Base-by-base conservation (phyloP, 768 basidiomycete species). In the Mycena capillaripes region DNA sequence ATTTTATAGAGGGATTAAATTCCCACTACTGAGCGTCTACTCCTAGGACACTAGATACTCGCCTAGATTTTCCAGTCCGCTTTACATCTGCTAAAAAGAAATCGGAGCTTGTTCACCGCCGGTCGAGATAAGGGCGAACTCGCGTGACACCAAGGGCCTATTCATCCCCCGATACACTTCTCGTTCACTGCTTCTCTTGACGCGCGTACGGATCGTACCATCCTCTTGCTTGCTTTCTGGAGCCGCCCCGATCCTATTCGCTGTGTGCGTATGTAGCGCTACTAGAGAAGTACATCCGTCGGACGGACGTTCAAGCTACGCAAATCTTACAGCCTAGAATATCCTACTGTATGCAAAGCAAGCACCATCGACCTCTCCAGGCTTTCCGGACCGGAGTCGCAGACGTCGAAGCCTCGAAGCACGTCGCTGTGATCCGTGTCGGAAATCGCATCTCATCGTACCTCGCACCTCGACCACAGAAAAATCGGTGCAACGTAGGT, bases 371-470 rank as follows among this genome's bases (percentile, higher is more conserved):
- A n/a, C n/a, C n/a, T 48, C 25, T 52, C n/a, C 30, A 61, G 29
- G 44, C 16, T 48, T 63, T 63, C 61, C 48, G 32, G 61, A 36
- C 61, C 61, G 61, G 61, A 63, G 30, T 36, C 46, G 61, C 61
- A 63, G 46, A 50, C 29, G 27, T 63, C 61, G 61, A 63, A 48
- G 61, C 46, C 17, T 29, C 53, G 2, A 36, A 10, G 38, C 38
- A 38, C 38, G 38, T 38, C 38, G 16, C 36, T 38, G 36, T 58
- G 36, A 58, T 58, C 34, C 55, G 55, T 14, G 10, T 25, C 36
- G n/a, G 56, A 25, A 38, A 23, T 38, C 56, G 23, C 53, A 57
- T 16, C n/a, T 57, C 40, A 42, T 17, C 16, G 16, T n/a, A n/a
- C n/a, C n/a, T 42, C 19, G 42, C 42, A 44, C 38, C 38, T 36